Evolutionary conservation across 306 rosid species (phyloP), one percentile per base, ranked within the genome.

Genomic region (Cicer pinnatifidum): DNA sequence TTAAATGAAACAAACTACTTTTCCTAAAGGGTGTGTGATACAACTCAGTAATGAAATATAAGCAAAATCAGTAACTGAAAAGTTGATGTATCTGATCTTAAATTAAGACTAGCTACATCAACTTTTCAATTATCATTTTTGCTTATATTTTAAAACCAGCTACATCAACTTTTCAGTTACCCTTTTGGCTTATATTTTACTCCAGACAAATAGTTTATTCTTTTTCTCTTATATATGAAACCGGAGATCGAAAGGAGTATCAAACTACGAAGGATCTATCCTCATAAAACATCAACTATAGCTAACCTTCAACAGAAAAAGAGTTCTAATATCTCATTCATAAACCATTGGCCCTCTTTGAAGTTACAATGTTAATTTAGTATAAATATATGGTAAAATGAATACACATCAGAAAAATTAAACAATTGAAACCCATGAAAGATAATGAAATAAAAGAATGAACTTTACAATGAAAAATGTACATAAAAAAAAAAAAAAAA

Each of bases 341-440:
- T 59, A n/a, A 59, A 33, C 6, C 16, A 59, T 7, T 59, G 12
- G 8, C 17, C 20, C 11, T 35, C 44, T 33, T 59, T 12, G 6
- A 28, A 6, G 9, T 28, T 28, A 0, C 66, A 59, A 28, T 28
- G 65, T 28, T 6, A 9, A 57, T 17, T 9, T 65, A 12, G 16
- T 15, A 68, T 33, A 6, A 10, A 58, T 5, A 11, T 59, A 23
- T 13, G 1, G 6, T 28, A 6, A 8, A 51, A 51, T 11, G 11
- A 70, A 38, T 11, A 9, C 1, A 38, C 23, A 69, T 69, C 2
- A 71, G 33, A 20, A 13, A 0, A 72, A 57, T n/a, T 1, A 57
- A 57, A 59, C 5, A 59, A 72, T 45, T 4, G 46, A 58, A n/a
- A 72, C 69, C 77, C 69, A 59, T 33, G 10, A 58, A 28, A 46